Conservation (phyloP, 2,329 filamentous ascomycete species). For the Colletotrichum liaoningense region DNA sequence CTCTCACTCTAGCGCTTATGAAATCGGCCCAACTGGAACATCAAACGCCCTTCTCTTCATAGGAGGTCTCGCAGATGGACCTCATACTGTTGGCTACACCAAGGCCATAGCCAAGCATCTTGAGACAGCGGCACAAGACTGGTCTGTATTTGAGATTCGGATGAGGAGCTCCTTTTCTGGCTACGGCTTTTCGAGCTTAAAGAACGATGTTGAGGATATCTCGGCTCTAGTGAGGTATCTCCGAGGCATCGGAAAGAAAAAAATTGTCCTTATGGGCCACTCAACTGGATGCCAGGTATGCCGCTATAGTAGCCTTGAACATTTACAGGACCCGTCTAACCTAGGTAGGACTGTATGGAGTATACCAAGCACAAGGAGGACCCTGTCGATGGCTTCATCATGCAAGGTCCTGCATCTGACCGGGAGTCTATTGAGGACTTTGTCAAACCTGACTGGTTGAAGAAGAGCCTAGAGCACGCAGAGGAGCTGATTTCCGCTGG, state of each 20-base stretch:
- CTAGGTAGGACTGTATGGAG: conserved; percentile 64
- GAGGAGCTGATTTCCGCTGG: conserved; percentile 66
- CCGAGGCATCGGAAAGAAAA: conserved; percentile 59
- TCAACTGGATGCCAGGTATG: conserved; percentile 68
- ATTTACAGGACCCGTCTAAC: conserved; percentile 7
- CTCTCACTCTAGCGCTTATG: conserved; percentile 57
- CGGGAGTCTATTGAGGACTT: conserved; percentile 69
- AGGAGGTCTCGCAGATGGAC: conserved; percentile 77
- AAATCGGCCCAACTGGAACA: conserved; percentile 53
- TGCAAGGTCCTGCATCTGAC: conserved; percentile 86
- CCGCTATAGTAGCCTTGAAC: neutral
- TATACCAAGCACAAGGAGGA: conserved; percentile 58
- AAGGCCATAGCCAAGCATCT: conserved; percentile 58
- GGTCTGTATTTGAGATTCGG: conserved; percentile 68
- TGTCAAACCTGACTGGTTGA: conserved; percentile 55
- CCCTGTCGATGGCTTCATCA: conserved; percentile 78
- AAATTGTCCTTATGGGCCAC: conserved; percentile 67
- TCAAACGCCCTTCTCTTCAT: conserved; percentile 75
- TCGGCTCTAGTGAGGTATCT: conserved; percentile 65
- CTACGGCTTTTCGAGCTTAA: conserved; percentile 62
- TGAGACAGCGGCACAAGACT: conserved; percentile 52
- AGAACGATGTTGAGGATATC: conserved; percentile 65
- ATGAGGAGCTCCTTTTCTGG: conserved; percentile 65
- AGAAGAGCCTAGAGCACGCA: conserved; percentile 60
- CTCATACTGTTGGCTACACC: conserved; percentile 72